Base-by-base conservation (phyloP, 192 early-diverging fungal genomes). In the Coemansia sp. region DNA sequence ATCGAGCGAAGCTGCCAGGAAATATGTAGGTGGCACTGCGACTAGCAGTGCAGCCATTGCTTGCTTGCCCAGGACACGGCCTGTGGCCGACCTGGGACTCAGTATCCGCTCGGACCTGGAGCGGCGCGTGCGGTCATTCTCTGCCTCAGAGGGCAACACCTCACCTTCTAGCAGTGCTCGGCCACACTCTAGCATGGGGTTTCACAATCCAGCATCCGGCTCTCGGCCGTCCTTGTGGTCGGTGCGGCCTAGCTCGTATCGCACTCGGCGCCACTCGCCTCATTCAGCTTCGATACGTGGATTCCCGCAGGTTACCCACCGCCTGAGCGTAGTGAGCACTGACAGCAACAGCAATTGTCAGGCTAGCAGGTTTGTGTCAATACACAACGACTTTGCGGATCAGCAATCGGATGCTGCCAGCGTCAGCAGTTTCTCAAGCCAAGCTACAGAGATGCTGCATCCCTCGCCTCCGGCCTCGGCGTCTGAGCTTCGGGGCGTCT, bases 141-240 rank as follows among this genome's bases (percentile, higher is more conserved):
- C 79, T 3, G 79, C 69, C n/a, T 82, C 79, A 2, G 79, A 75
- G 13, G 51, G 61, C 11, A 63, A 82, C 24, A 36, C 59, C 13
- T 24, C 42, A 10, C 26, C 62, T 24, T 48, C 40, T 9, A 26
- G 34, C 1, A 70, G 63, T 6, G 56, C 43, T 9, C 63, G 79
- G 31, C 79, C 79, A 6, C 79, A 82, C 26, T 82, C 79, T 14
- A 82, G 79, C 74, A 82, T 72, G 66, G 79, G 79, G 5, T 76
- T 82, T 43, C 66, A 76, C 31, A 74, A 59, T 9, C 62, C 73
- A 11, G 48, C 69, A 9, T 33, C 77, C 14, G 65, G 77, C 3
- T 48, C 70, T 26, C 51, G 51, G 51, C 21, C 51, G 11, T 56
- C 70, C 18, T 11, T 71, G 31, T 61, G 60, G 65, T 42, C 64